Base-by-base conservation (phyloP, 768 basidiomycete genomes). In the Stropharia rugosoannulata region DNA sequence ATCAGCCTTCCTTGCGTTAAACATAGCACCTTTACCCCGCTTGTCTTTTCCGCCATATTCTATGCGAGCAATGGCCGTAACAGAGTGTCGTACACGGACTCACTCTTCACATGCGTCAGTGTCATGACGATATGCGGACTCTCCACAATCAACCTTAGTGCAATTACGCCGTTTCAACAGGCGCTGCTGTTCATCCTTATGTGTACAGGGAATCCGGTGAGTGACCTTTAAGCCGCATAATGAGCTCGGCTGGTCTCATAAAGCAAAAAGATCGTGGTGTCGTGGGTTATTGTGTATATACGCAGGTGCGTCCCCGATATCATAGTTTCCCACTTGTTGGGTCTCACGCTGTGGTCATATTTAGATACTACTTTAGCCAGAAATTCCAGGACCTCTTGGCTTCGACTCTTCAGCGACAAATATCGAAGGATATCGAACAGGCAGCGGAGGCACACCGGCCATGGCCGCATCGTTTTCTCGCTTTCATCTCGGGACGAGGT, bases 231-330 rank as follows among this genome's bases (percentile, higher is more conserved):
- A 7, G 7, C 22, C 29, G 25, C 8, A 10, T 12, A 46, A 1
- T 9, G 4, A 7, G 22, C 11, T 46, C 36, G n/a, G 11, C 18
- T 57, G 29, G 29, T 16, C 48, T 55, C 22, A 47, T 49, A 50
- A 22, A 48, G 19, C 29, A 22, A 50, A 10, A 49, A 93, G 86
- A 83, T 93, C 38, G 64, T 85, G 12, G 82, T 94, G 6, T 92
- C 91, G 0, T 91, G 92, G 87, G 75, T 92, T 55, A 89, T 91
- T 69, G 91, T 96, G 25, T 81, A 85, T 55, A 80, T 87, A 56
- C 80, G 93, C 55, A 85, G 83, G 89, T 89, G 46, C 59, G 79
- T 62, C 40, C 45, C 29, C 32, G 53, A 53, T n/a, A n/a, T n/a
- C n/a, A n/a, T 10, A 44, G 54, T 42, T 35, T 22, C 19, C 39